Evolutionary conservation across 257 asterid species (phyloP), one percentile per base, ranked within the genome.

Genomic region (Prunella vulgaris): DNA sequence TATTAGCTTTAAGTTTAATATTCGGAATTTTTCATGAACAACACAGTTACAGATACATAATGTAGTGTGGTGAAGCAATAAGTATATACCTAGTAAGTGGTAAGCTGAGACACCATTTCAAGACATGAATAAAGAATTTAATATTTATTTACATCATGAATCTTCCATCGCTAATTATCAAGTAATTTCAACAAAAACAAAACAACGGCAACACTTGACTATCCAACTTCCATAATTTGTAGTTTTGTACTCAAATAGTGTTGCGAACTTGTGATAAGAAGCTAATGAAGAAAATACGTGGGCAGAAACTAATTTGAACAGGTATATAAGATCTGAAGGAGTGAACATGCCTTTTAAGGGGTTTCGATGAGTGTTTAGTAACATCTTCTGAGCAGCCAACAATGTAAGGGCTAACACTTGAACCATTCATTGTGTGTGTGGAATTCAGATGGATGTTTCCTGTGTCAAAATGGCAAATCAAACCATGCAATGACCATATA

Each of bases 321-420:
- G 64, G 60, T 69, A 64, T 3, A 51, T 32, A 59, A 40, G 59
- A 79, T 64, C 33, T 33, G 22, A 38, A 9, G 17, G 7, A 27
- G 52, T 28, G 62, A 35, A 52, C 77, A 5, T 67, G 74, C 88
- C 83, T 75, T 77, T 82, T 86, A 71, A 79, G 82, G 76, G 82
- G 77, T 70, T 85, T 86, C 24, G 80, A 69, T 48, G 87, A 68
- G 66, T 61, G 70, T 51, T 77, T 73, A 33, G 71, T 71, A 64
- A 72, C 83, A 69, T 71, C 78, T 70, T 75, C 83, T 62, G 77
- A 68, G 78, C 77, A 72, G 64, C 77, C 82, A 76, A 74, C 63
- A 65, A 58, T 72, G 81, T 57, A 79, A 44, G 80, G 79, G 69
- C 75, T 71, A 76, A 68, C 76, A 64, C 75, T 79, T 61, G 81